Evolutionary conservation across 331 rosid genomes (phyloP).

Genomic region (Stylosanthes scabra): DNA sequence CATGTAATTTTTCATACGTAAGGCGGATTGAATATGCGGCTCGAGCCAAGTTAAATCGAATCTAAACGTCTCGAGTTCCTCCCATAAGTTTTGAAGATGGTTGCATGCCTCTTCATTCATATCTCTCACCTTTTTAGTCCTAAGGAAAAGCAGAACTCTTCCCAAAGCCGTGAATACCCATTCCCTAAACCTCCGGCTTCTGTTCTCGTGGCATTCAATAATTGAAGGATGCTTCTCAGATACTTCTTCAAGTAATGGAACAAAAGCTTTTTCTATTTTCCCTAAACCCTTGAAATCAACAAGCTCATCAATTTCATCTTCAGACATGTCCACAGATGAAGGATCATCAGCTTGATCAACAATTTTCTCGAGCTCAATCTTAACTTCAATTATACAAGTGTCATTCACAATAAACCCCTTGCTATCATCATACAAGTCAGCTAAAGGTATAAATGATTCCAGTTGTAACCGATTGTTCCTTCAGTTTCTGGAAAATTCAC

Average conservation of each 20-base stretch:
- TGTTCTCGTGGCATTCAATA: background rate
- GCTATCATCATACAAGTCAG: conserved; percentile 43
- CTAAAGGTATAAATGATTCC: conserved; percentile 56
- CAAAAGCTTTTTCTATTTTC: conserved; percentile 4
- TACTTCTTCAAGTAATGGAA: conserved; percentile 18
- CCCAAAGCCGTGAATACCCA: conserved; percentile 36
- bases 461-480: too few relatives aligned
- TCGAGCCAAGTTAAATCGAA: conserved; percentile 36
- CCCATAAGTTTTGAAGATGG: conserved; percentile 28
- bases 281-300: conserved; percentile 32
- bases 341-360: too few relatives aligned
- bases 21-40: conserved; percentile 24
- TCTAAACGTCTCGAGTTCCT: conserved; percentile 25
- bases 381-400: conserved; percentile 56
- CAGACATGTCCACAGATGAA: too few relatives aligned
- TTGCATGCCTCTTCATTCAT: conserved; percentile 24
- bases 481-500: conserved; percentile 44
- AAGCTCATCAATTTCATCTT: background rate
- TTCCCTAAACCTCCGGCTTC: background rate
- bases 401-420: conserved; percentile 59
- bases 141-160: conserved; percentile 23
- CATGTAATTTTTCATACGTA: background rate
- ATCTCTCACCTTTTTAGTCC: conserved; percentile 12
- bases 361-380: conserved; percentile 25
- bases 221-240: conserved; percentile 24